phyloP scores from a whole-genome alignment of 352 stramenopile genomes.

The Pythium grandisporangium region DNA sequence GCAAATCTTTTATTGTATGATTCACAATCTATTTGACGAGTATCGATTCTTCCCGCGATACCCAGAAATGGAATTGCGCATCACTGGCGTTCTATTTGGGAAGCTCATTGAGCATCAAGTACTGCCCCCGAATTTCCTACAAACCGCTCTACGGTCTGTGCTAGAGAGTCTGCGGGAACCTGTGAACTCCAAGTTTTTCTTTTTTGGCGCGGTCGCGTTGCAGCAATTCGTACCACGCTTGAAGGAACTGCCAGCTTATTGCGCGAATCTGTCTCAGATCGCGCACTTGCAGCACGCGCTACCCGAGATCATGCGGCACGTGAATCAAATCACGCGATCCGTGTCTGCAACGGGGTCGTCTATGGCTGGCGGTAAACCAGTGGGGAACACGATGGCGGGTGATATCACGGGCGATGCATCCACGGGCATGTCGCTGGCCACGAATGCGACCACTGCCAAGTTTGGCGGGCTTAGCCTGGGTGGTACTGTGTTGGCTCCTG shows the following conservation, averaged over 20 bases:
- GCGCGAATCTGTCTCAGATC: constrained; percentile 97
- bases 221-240: constrained; percentile 97
- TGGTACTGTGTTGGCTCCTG: neutral
- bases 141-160: constrained; percentile 96
- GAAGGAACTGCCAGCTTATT: constrained; percentile 97
- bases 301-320: constrained; percentile 85
- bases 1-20: constrained; percentile 99
- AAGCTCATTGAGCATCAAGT: constrained; percentile 98
- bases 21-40: constrained; percentile 99
- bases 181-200: constrained; percentile 97
- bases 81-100: constrained; percentile 97
- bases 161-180: constrained; percentile 95
- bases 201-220: constrained; percentile 97
- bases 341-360: constrained; percentile 28
- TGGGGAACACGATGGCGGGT: too few species aligned
- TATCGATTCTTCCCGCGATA: constrained; percentile 99
- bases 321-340: constrained; percentile 72
- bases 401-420: neutral
- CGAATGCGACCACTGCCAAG: neutral
- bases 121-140: constrained; percentile 95
- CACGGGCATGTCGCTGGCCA: neutral
- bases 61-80: constrained; percentile 97
- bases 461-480: constrained; percentile 6
- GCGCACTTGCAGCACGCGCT: constrained; percentile 93
- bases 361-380: neutral